Evolutionary conservation across 2,329 filamentous ascomycete genomes (phyloP).

Genomic region (Periconia sp.): DNA sequence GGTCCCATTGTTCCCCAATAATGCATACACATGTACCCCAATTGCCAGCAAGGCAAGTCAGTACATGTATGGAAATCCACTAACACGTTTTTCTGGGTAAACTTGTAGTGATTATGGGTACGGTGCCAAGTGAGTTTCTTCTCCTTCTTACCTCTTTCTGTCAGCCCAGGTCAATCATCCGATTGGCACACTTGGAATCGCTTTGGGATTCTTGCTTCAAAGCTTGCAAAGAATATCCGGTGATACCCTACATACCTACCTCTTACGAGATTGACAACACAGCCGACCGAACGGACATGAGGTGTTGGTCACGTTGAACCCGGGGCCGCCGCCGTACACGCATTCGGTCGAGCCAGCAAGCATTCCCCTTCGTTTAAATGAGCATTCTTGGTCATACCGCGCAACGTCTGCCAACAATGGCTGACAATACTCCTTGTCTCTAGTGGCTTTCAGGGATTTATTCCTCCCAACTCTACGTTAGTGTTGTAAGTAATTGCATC

Average conservation of each 20-base stretch:
- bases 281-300: not conserved
- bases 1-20: too few species aligned
- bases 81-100: conserved; percentile 15
- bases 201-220: not conserved
- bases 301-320: not conserved
- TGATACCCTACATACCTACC: not conserved
- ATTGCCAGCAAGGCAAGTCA: too few species aligned
- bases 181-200: not conserved
- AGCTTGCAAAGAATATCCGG: not conserved
- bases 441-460: conserved; percentile 77
- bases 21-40: not conserved
- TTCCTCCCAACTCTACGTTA: conserved; percentile 73
- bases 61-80: too few species aligned
- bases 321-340: too few species aligned
- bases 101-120: conserved; percentile 41
- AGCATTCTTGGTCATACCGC: not conserved
- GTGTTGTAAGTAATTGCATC: conserved; percentile 71
- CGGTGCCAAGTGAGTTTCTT: conserved; percentile 37
- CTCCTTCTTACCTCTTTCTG: not conserved
- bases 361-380: not conserved
- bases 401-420: not conserved
- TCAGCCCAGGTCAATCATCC: conserved; percentile 5
- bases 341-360: too few species aligned
- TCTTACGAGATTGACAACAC: not conserved
- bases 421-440: conserved; percentile 18